phyloP scores from a whole-genome alignment of 2,329 filamentous ascomycete species.

The Aspergillaceae sp. region DNA sequence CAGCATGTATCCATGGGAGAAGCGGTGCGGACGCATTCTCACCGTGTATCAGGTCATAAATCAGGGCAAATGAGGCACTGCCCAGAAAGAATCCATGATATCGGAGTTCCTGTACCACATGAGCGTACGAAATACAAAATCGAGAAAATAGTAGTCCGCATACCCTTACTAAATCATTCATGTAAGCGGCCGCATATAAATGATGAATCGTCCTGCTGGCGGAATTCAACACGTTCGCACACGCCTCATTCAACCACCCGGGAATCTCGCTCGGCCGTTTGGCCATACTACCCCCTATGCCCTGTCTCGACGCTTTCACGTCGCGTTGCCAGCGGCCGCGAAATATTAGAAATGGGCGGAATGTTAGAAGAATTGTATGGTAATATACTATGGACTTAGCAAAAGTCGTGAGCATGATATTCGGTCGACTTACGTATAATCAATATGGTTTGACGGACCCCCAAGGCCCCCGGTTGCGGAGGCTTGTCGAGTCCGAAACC shows the following conservation, averaged over 20 bases:
- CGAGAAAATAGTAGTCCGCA: background rate
- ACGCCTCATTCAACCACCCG: constrained; percentile 38
- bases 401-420: too few relatives aligned
- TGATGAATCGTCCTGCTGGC: constrained; percentile 36
- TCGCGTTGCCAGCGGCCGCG: constrained; percentile 35
- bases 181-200: constrained; percentile 32
- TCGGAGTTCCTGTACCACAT: constrained; percentile 30
- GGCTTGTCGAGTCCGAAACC: constrained; percentile 29
- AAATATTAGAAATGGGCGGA: constrained; percentile 39
- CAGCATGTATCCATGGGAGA: constrained; percentile 36
- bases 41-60: constrained; percentile 38
- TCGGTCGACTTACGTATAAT: constrained; percentile 27
- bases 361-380: constrained; percentile 36
- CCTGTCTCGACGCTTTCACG: constrained; percentile 9
- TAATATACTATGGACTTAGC: constrained; percentile 32
- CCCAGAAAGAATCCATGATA: constrained; percentile 40
- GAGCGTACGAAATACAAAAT: background rate
- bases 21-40: constrained; percentile 28
- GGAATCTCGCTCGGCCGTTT: constrained; percentile 21
- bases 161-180: constrained; percentile 35
- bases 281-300: background rate
- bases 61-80: constrained; percentile 34
- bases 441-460: constrained; percentile 35
- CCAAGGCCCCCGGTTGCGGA: constrained; percentile 30
- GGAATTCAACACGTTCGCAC: constrained; percentile 35